Base-by-base conservation (phyloP, 202 grass and related monocot genomes). In the Saccharum hybrid region DNA sequence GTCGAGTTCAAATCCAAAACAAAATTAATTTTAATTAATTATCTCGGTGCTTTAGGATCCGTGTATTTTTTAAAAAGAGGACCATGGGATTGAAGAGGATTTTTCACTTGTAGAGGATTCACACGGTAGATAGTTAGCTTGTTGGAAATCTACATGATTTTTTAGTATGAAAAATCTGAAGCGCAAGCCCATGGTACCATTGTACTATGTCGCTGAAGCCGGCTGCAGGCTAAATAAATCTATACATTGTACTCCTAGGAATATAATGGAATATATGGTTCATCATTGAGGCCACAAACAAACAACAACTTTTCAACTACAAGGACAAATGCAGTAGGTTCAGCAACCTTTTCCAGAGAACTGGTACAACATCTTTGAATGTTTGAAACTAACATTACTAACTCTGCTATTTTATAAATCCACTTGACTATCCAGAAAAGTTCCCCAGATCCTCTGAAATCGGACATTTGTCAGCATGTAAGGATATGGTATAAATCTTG, bases 261-360 rank as follows among this genome's bases (percentile, higher is more conserved):
- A 16, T 16, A 11, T 1, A 54, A 19, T 54, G 41, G 2, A 42
- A 45, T 51, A 60, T 23, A 10, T 60, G 0, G 7, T 19, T 23
- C 19, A 69, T 42, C 9, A 19, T 51, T 33, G 28, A 18, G 9
- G 56, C 37, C 56, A 63, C 12, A 80, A 57, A 42, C 38, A 69
- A 57, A 59, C n/a, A 74, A 34, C 71, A 38, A 61, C 34, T 28
- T 42, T 45, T 84, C 3, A 51, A 33, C 60, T 15, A 33, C 6
- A 15, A 19, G 57, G 26, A 69, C 49, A 69, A 36, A 76, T 16
- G 22, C 22, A 69, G 23, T 61, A 59, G 36, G 63, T 45, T 45
- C 22, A 74, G 66, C 60, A 8, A 40, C 52, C 75, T 26, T 59
- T 69, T 69, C 38, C 48, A 59, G 16, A 81, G 13, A 86, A 59